phyloP scores from a whole-genome alignment of 495 filamentous ascomycete species.

The Xylaria bambusicola region DNA sequence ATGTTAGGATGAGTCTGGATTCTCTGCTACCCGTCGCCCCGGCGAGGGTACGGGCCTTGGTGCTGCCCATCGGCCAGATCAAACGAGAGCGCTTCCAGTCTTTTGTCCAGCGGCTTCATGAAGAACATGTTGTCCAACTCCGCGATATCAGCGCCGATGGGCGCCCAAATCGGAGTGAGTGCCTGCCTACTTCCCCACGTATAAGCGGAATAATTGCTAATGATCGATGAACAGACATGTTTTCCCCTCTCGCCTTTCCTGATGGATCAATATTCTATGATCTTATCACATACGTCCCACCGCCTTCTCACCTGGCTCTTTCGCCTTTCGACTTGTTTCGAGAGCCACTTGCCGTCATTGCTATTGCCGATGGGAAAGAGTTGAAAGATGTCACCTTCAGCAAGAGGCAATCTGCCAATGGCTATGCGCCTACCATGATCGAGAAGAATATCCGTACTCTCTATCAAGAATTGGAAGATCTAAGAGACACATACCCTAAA shows the following conservation, averaged over 20 bases:
- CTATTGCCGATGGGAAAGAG: conserved; percentile 72
- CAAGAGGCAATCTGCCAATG: conserved; percentile 48
- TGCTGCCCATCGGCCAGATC: conserved; percentile 84
- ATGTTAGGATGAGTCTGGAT: conserved; percentile 78
- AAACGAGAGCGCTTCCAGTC: conserved; percentile 75
- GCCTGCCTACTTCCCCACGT: background rate
- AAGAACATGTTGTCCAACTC: conserved; percentile 81
- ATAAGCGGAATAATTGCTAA: conserved; percentile 34
- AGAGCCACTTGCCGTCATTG: conserved; percentile 77
- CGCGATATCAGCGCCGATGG: conserved; percentile 89
- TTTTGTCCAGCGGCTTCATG: conserved; percentile 76
- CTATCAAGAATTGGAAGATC: conserved; percentile 65
- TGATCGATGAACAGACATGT: conserved; percentile 68
- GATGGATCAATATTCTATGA: conserved; percentile 88
- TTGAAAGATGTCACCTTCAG: conserved; percentile 48
- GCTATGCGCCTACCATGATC: conserved; percentile 44
- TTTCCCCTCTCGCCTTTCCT: conserved; percentile 90
- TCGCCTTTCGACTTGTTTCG: conserved; percentile 85
- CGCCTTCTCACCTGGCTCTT: conserved; percentile 73
- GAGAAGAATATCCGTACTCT: conserved; percentile 55
- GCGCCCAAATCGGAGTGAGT: conserved; percentile 83
- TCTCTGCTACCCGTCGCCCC: conserved; percentile 85
- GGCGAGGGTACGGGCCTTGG: conserved; percentile 78
- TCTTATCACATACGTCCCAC: conserved; percentile 74
- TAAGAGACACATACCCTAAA: conserved; percentile 71